Evolutionary conservation across 2,329 filamentous ascomycete species (phyloP), one percentile per base, ranked within the genome.

Genomic region (Trichoderma atrobrunneum): DNA sequence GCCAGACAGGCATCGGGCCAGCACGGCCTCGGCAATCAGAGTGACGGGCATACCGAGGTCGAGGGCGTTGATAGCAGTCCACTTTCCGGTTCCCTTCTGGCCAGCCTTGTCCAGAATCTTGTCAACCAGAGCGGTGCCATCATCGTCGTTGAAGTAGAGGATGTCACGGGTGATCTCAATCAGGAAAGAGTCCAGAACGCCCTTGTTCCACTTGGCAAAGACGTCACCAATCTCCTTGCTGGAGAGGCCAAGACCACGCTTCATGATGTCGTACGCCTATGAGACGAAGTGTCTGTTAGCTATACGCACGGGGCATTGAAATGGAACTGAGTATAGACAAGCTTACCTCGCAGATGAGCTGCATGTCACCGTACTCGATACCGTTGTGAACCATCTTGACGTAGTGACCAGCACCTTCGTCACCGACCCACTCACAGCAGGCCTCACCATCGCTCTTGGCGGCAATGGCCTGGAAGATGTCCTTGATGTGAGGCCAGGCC

Each of bases 361-460:
- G 96, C 96, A 99, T 99, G 87, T 99, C 96, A 91, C 96, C 96
- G 84, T 99, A 99, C 88, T 99, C 96, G 80, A 99, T 99, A 90
- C 96, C 96, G 87, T 99, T 99, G 92, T 99, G 96, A 76, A 99
- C 96, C 96, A 99, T 99, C 93, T 99, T 99, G 88, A 99, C 95
- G 89, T 98, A 99, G 91, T 99, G 96, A 79, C 96, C 96, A 86
- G 96, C 93, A 90, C 96, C 96, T 85, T 98, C 94, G 86, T 98
- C 96, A 87, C 96, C 96, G 80, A 99, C 96, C 96, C 96, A 99
- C 86, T 99, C 96, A 83, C 96, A 99, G 91, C 96, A 99, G 77
- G 96, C 87, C 89, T 99, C 96, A 80, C 91, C 92, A 81, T 98
- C 95, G 84, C 93, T 97, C 91, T 99, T 98, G 84, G 96, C 96